Evolutionary conservation across 768 basidiomycete species (phyloP), one percentile per base, ranked within the genome.

Genomic region (Rhizopogon vulgaris): DNA sequence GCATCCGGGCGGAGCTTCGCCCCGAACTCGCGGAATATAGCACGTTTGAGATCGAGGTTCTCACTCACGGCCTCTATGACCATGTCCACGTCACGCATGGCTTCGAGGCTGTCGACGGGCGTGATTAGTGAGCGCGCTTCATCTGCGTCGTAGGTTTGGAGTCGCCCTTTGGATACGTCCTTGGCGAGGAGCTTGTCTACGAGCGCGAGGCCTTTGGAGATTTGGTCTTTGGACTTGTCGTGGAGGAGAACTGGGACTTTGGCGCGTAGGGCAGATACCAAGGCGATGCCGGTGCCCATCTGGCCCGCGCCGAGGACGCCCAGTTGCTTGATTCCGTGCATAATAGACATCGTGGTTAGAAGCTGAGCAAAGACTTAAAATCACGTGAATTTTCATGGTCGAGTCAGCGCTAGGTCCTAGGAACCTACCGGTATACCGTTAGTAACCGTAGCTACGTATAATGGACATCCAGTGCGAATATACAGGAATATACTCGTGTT

Each of bases 51-150:
- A 1, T 78, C 64, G 18, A 94, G 72, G 38, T 84, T 81, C 69
- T 98, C 94, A 3, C 92, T 90, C 0, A 89, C 92, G 0, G 94
- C 95, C 85, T 97, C 94, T 43, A 97, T 75, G 40, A 92, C 89
- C 80, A 97, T 85, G 63, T 95, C 93, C 7, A 84, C 87, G 62
- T 94, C 93, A 43, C 83, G 74, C 58, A 92, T 60, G 2, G 75
- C 83, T 40, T 73, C 71, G 22, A 90, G 58, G 3, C 77, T 80
- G n/a, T 76, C 74, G 3, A 90, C 78, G 9, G 84, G 73, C 8
- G 64, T 73, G 22, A 98, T 72, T 41, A 87, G 75, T 17, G 78
- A 83, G 50, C 79, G 72, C 1, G 89, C 87, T 48, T 86, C 87
- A 41, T 85, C 83, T 0, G 90, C 88, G 9, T 89, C 80, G 28